Conservation (phyloP, 192 early-diverging fungal genomes). For the Gryganskiella cystojenkinii region DNA sequence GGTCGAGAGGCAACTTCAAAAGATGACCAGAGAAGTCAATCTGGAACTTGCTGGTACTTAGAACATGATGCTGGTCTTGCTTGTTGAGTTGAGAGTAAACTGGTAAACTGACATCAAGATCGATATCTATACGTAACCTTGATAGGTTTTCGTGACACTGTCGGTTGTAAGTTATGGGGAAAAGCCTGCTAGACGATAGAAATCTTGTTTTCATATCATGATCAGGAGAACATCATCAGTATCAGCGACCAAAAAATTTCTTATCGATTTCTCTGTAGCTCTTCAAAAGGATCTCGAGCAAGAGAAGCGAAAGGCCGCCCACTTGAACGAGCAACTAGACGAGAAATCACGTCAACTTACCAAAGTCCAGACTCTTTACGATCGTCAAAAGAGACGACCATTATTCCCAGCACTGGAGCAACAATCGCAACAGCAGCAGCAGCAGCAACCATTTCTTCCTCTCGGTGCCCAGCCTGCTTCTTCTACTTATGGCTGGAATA, state of each 20-base stretch:
- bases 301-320: slow-evolving; percentile 46
- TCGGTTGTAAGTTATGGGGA: slow-evolving; percentile 18
- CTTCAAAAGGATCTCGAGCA: slow-evolving; percentile 50
- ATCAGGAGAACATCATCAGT: neutral
- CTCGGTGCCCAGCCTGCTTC: too few species aligned
- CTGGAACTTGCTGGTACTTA: slow-evolving; percentile 40
- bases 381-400: slow-evolving; percentile 26
- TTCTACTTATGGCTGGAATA: too few species aligned
- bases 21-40: slow-evolving; percentile 43
- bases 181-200: neutral
- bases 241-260: neutral
- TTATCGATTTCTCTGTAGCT: slow-evolving; percentile 7
- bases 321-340: slow-evolving; percentile 54
- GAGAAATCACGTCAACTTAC: slow-evolving; percentile 64
- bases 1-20: slow-evolving; percentile 48
- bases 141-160: slow-evolving; percentile 19
- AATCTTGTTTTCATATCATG: too few species aligned
- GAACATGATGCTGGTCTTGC: too few species aligned
- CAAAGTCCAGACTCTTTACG: slow-evolving; percentile 52
- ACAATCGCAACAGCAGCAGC: too few species aligned
- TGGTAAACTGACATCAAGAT: neutral
- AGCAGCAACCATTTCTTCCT: too few species aligned
- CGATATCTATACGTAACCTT: neutral
- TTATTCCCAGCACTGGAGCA: slow-evolving; percentile 3
- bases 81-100: slow-evolving; percentile 2